Evolutionary conservation across 768 basidiomycete genomes (phyloP).

Genomic region (Cyathus striatus): DNA sequence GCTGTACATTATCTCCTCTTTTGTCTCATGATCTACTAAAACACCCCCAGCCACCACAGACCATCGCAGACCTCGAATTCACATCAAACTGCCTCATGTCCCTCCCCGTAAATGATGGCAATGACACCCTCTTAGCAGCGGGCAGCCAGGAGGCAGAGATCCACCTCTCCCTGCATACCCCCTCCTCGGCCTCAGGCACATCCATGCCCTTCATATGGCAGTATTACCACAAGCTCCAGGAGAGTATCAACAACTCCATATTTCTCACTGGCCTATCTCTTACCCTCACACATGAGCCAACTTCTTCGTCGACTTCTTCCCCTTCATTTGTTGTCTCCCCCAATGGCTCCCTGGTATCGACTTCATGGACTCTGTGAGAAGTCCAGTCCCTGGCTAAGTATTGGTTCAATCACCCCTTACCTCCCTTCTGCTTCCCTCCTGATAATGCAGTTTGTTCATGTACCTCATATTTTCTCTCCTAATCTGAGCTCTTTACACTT

Average conservation of each 20-base stretch:
- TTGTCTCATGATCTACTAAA: conserved; percentile 2
- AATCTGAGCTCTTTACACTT: no score
- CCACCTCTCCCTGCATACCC: conserved; percentile 47
- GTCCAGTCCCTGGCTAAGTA: no score
- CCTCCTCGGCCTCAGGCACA: conserved; percentile 23
- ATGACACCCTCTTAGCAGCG: conserved; percentile 64
- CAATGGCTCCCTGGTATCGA: no score
- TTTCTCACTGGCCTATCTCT: conserved; percentile 59
- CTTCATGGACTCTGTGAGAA: no score
- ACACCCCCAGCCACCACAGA: conserved; percentile 32
- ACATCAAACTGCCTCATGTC: conserved; percentile 60
- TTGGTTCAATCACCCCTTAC: no score
- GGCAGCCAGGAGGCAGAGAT: conserved; percentile 74
- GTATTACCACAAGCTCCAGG: conserved; percentile 44
- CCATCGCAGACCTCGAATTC: conserved; percentile 51
- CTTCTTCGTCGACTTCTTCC: no score
- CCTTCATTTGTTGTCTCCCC: no score
- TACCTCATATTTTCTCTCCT: no score
- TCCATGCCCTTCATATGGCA: conserved; percentile 47
- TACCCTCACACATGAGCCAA: no score
- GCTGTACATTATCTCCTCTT: conserved; percentile 11
- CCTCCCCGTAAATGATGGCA: conserved; percentile 43
- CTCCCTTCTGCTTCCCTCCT: no score
- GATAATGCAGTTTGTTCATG: no score
- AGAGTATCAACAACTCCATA: conserved; percentile 83